Conservation (phyloP, 2,329 filamentous ascomycete genomes). For the Lasiodiplodia citricola region DNA sequence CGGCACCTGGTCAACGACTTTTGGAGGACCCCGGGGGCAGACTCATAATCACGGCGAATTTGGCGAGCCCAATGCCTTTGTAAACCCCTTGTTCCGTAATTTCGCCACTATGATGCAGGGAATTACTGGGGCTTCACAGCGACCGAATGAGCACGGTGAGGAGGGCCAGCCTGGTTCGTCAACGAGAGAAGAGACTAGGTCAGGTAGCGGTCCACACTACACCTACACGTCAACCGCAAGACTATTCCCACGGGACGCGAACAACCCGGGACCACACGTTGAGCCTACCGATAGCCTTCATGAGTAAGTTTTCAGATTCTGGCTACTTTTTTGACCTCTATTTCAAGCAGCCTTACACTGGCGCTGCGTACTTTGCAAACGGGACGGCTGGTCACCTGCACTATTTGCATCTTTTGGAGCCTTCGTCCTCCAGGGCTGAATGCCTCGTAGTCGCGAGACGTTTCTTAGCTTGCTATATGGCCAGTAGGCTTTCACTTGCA, state of each 20-base stretch:
- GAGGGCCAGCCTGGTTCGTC: conserved; percentile 28
- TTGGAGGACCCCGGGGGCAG: conserved; percentile 34
- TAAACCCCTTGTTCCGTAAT: conserved; percentile 43
- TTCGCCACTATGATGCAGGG: conserved; percentile 55
- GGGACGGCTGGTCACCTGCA: not conserved
- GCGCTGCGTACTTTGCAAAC: not conserved
- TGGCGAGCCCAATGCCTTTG: conserved; percentile 30
- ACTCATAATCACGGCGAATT: conserved; percentile 27
- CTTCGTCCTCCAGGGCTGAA: not conserved
- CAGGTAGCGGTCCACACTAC: conserved; percentile 33
- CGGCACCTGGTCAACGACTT: conserved; percentile 35
- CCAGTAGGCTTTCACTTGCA: not conserved
- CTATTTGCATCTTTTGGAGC: not conserved
- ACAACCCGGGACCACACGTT: conserved; percentile 55
- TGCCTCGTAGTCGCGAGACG: not conserved
- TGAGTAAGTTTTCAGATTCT: conserved; percentile 47
- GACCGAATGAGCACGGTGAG: conserved; percentile 28
- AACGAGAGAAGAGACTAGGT: conserved; percentile 27
- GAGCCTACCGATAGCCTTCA: conserved; percentile 54
- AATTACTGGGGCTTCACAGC: conserved; percentile 41
- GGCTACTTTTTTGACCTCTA: not conserved
- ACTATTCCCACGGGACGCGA: conserved; percentile 57
- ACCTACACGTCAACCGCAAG: conserved; percentile 41
- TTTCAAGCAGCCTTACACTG: not conserved
- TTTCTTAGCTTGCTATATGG: not conserved